Percentiles rank a stretch among this genome's conserved stretches.
phyloP scores from a whole-genome alignment of 2,329 filamentous ascomycete species.

The Calonectria pauciramosa region DNA sequence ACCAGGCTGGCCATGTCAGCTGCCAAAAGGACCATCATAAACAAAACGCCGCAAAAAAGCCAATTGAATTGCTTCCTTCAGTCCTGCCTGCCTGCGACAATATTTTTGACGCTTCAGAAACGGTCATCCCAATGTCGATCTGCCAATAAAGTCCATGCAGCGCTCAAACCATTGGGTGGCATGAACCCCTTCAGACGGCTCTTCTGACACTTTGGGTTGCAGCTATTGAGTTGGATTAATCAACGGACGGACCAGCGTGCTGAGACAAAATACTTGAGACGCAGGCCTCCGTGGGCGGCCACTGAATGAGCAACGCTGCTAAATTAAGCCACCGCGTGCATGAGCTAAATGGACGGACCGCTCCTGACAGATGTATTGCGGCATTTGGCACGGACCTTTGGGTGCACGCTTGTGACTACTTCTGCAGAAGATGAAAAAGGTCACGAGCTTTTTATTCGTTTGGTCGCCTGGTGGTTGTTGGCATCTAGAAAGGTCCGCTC shows the following conservation, averaged over 20 bases:
- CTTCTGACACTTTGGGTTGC: not conserved
- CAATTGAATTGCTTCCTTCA: not conserved
- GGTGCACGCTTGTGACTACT: not conserved
- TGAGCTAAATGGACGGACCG: not conserved
- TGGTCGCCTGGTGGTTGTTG: not conserved
- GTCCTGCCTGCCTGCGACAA: not conserved
- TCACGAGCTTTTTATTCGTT: not conserved
- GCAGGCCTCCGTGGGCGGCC: not conserved
- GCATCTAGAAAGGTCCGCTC: not conserved
- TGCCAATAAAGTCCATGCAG: not conserved
- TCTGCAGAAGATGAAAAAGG: not conserved
- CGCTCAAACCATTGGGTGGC: not conserved
- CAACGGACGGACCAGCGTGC: not conserved
- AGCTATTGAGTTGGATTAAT: not conserved
- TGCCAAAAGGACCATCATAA: not conserved
- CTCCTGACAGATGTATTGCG: not conserved
- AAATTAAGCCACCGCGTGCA: not conserved
- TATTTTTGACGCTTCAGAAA: not conserved
- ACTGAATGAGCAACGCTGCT: not conserved
- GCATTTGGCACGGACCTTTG: not conserved
- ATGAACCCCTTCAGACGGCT: not conserved
- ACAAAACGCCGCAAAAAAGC: not conserved
- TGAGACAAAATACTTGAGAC: not conserved
- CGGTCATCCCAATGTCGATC: not conserved
- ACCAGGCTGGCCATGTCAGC: not conserved